Conservation (phyloP, 75 land plant genomes). For the Cupressus sempervirens region DNA sequence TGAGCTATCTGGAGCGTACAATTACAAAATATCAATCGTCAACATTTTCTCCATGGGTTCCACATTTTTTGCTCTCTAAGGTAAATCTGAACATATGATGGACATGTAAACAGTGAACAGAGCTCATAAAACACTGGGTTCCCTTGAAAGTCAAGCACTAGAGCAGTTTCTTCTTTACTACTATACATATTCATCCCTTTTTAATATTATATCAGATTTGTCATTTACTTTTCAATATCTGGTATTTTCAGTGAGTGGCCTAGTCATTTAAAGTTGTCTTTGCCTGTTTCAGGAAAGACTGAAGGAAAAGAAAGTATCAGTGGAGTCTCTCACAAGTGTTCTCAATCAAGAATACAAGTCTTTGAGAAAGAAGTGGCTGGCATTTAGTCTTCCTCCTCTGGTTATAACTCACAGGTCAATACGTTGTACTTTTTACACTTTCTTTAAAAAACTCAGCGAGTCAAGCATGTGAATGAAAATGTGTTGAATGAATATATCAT, state of each 20-base stretch:
- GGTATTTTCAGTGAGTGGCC: background rate
- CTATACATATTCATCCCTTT: background rate
- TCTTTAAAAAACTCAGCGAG: background rate
- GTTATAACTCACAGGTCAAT: conserved; percentile 26
- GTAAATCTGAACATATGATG: conserved; percentile 18
- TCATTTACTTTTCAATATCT: background rate
- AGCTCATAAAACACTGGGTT: no score
- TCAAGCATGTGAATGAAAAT: background rate
- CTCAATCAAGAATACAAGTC: conserved; percentile 18
- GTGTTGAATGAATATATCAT: background rate
- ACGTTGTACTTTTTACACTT: background rate
- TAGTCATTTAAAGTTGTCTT: background rate
- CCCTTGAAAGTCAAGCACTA: background rate
- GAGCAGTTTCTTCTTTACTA: conserved; percentile 2
- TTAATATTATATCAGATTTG: conserved; percentile 2
- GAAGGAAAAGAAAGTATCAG: conserved; percentile 25
- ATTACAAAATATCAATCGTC: background rate
- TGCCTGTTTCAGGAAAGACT: conserved; percentile 26
- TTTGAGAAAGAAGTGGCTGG: conserved; percentile 13
- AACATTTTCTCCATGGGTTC: conserved; percentile 40
- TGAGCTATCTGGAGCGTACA: background rate
- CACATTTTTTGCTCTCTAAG: conserved; percentile 53
- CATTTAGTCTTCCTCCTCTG: conserved; percentile 19
- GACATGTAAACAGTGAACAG: background rate
- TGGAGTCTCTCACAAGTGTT: conserved; percentile 25